Base-by-base conservation (phyloP, 805 yeast species). In the Tetrapisispora fleetii region DNA sequence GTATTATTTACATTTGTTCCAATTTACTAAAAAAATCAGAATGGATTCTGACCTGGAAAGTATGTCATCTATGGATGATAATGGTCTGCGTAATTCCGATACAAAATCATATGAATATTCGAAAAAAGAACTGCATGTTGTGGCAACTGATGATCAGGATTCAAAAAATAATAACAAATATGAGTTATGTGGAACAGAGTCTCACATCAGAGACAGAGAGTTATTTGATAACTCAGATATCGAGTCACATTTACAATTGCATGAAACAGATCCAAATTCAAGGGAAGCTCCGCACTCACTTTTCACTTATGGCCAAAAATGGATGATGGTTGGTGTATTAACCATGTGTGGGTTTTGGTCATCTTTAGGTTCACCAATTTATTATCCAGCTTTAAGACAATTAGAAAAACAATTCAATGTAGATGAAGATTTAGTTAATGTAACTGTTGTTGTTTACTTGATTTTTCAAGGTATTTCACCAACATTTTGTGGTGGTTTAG, bases 391-490 rank as follows among this genome's bases (percentile, higher is more conserved):
- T 0, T 67, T 88, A 24, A 78, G 81, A 2, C 72, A 74, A 24
- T 64, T 88, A 21, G 78, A 79, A 40, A 55, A 63, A 2, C 65
- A 77, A 36, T 84, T 88, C 56, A 46, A 71, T 44, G 74, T 81
- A 4, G 62, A 79, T 14, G 78, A 77, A 40, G 80, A 78, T 40
- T 61, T 72, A 49, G 77, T 81, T 48, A 83, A 86, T 58, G 59
- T 83, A 18, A 79, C 93, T 0, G 83, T 88, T 33, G 89, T 87
- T 2, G 80, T 85, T 0, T 88, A 86, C 55, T 69, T 85, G 42
- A 60, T 85, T 6, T 74, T 83, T 48, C 96, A 87, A 65, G 95
- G 93, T 3, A 52, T 85, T 1, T 69, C 84, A 0, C 95, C 95
- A 0, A 74, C 84, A 0, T 62, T 85, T 19, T 71, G 81, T 52